phyloP scores from a whole-genome alignment of 78 protist genomes.

The Trichosphaerium sp. region DNA sequence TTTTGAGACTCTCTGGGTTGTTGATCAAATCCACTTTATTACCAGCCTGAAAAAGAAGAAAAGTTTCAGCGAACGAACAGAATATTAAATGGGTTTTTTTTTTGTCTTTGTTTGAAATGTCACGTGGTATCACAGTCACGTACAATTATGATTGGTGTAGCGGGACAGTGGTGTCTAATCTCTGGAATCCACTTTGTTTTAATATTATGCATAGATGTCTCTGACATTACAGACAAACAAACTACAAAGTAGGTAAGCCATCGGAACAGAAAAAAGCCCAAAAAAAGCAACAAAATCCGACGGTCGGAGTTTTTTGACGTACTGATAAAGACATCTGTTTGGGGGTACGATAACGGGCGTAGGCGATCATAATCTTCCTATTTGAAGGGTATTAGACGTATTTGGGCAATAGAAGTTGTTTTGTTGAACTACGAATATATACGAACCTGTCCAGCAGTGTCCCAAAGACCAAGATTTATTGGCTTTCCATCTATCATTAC shows the following conservation, averaged over 20 bases:
- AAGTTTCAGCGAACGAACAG: no score
- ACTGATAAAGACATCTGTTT: not conserved
- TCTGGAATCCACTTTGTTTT: slow-evolving; percentile 34
- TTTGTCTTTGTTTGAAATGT: no score
- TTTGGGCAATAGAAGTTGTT: no score
- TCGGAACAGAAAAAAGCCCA: not conserved
- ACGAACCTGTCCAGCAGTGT: slow-evolving; percentile 57
- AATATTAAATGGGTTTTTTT: no score
- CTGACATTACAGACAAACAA: slow-evolving; percentile 22
- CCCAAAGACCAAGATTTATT: slow-evolving; percentile 30
- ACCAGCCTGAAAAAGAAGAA: no score
- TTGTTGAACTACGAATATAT: no score
- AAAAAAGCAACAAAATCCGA: no score
- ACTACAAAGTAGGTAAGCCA: slow-evolving; percentile 26
- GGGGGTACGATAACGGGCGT: slow-evolving; percentile 54
- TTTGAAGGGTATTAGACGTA: no score
- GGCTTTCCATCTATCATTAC: slow-evolving; percentile 51
- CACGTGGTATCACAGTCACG: no score
- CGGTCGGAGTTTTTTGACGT: no score
- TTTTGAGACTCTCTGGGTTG: not conserved
- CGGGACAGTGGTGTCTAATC: slow-evolving; percentile 34
- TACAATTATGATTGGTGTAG: slow-evolving; percentile 31
- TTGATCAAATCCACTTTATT: slow-evolving; percentile 39
- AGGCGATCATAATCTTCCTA: slow-evolving; percentile 53
- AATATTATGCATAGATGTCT: slow-evolving; percentile 28